Base-by-base conservation (phyloP, 768 basidiomycete genomes). In the Asterophora parasitica region DNA sequence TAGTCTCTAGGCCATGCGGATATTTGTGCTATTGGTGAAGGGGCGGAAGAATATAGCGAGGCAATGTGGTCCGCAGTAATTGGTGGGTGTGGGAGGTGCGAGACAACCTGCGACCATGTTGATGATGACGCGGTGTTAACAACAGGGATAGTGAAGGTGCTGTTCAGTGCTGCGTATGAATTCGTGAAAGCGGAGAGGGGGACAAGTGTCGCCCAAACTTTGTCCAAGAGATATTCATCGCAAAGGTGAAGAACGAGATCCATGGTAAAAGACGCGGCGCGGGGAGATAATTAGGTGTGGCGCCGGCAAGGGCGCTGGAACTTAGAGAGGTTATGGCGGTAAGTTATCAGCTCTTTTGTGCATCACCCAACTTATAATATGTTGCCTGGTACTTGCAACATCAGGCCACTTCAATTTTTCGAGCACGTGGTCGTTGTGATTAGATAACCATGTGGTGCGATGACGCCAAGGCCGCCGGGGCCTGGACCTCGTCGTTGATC, bases 1-100 rank as follows among this genome's bases (percentile, higher is more conserved):
- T 89, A 84, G 57, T 92, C 85, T 33, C 93, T 79, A 0, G 92
- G 81, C 91, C 91, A 92, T 32, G 87, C 88, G 4, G 88, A 89
- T 32, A 77, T 58, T 36, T 72, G 60, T 44, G 65, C 52, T 40
- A 71, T 54, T 26, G 63, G 53, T 30, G 60, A 51, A 44, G 67
- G 57, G 19, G 61, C 48, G 50, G 57, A 51, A 52, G 57, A 38
- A 51, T 59, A 63, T 33, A 63, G 45, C 27, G 61, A 63, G 20
- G 64, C 61, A 33, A 71, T 48, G 36, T 69, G 54, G n/a, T 71
- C 64, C 17, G 65, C 52, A 32, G 69, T 59, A 10, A 82, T 59
- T 4, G 77, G 70, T 13, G 81, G 82, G 60, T 79, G 79, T 34
- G 83, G 82, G 13, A 85, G 64, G 54, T 65, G 65, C 4, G 78